Base-by-base conservation (phyloP, 139 green algal species). In the Auxenochlorella pyrenoidosa region DNA sequence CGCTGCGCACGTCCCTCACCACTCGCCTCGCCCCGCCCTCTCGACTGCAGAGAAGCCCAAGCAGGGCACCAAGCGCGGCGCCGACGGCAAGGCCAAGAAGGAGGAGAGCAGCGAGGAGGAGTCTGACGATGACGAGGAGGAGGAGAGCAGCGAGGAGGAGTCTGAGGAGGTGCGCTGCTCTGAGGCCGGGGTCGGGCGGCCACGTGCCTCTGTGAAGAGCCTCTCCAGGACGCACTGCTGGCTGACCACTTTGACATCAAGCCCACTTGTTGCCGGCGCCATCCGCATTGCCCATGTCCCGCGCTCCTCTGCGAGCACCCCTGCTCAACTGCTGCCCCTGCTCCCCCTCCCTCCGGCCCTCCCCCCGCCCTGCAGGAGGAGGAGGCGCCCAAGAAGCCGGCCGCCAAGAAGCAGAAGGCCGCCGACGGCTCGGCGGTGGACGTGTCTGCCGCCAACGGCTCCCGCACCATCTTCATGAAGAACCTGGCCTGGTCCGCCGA, bases 391-490 rank as follows among this genome's bases (percentile, higher is more conserved):
- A 72, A 83, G 75, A 78, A 90, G 82, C 85, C 86, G 5, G 82
- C 84, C 8, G 47, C 88, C 65, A 94, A 95, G 89, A 94, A 95
- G 86, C 83, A 87, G 41, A 94, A 93, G 84, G 86, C 54, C 32
- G 71, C 85, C 40, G 85, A 88, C 79, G 44, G 79, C 47, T 15
- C 60, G 26, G 75, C 80, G 0, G 86, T 89, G 16, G 91, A 91
- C 44, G 89, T 75, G 28, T 86, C 82, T 22, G 88, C 84, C 26
- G 84, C 40, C 40, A 76, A 89, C 41, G 92, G 90, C 63, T 90
- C 72, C 87, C 72, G 34, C 51, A 96, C 92, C 38, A 87, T 97
- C 41, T 97, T 97, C 86, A 89, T 95, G 26, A 93, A 94, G 75
- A 97, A 97, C 88, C 87, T 97, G 75, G 87, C 94, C 65, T 97